Evolutionary conservation across 805 yeast species (phyloP), one percentile per base, ranked within the genome.

Genomic region (Candida anglica): DNA sequence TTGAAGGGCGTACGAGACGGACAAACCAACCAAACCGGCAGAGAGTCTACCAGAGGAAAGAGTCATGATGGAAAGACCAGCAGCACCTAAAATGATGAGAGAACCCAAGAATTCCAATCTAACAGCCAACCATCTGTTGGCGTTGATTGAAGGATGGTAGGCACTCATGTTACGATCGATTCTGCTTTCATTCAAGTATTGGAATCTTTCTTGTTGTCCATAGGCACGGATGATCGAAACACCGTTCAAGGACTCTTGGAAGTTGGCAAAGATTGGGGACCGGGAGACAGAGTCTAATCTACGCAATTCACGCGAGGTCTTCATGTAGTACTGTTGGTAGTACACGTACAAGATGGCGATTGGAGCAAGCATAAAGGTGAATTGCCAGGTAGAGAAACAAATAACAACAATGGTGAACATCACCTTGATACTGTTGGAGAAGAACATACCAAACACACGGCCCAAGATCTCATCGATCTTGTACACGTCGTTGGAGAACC

Each of bases 51-150:
- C 95, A 13, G 73, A 66, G 36, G 65, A 72, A 43, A 88, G 68
- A 15, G 87, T 75, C 41, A 78, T 57, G 32, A 93, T 84, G n/a
- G 94, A 73, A 47, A 93, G 69, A 5, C 87, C 83, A 2, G 98
- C 86, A 5, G 98, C 80, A 28, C 86, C 81, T 39, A 89, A 72
- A 50, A 93, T 91, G 41, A 93, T 85, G 28, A 89, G 48, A 2
- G 97, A 85, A 19, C 98, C 98, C 46, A 93, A 69, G 43, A 86
- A 80, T 60, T 94, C 98, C 39, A 93, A 71, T 52, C 99, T 75
- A 9, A 87, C 95, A 8, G 98, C 96, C 41, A 93, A 74, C 99
- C 99, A 93, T 65, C 99, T 79, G 59, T 94, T 93, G 10, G 96
- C 89, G 56, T 86, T 83, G 37, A 89, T 79, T 8, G 95, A 74